Evolutionary conservation across 768 basidiomycete species (phyloP).

Genomic region (Amanita subjunquillea): DNA sequence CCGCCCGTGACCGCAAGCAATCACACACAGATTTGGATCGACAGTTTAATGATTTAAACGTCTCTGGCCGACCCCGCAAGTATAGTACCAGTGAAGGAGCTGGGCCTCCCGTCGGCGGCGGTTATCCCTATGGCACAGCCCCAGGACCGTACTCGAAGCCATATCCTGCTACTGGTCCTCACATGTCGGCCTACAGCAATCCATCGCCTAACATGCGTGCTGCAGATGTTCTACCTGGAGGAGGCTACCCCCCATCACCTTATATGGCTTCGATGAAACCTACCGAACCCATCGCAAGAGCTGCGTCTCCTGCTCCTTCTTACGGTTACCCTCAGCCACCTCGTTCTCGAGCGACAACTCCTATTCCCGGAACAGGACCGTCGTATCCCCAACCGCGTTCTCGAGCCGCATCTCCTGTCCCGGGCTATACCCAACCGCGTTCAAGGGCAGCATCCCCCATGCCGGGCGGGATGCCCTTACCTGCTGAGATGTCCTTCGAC

Average conservation of each 20-base stretch:
- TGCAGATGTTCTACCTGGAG: constrained; percentile 24
- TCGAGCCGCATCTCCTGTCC: constrained; percentile 8
- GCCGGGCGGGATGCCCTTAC: constrained; percentile 23
- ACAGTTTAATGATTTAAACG: constrained; percentile 32
- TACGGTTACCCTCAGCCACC: constrained; percentile 40
- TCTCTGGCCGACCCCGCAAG: constrained; percentile 32
- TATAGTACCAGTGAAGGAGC: constrained; percentile 33
- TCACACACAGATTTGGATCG: constrained; percentile 21
- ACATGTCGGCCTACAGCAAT: constrained; percentile 17
- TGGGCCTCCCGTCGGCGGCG: constrained; percentile 26
- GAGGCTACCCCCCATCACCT: constrained; percentile 22
- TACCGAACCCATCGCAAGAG: constrained; percentile 25
- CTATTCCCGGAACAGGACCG: constrained; percentile 43
- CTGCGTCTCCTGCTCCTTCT: constrained; percentile 41
- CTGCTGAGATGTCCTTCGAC: constrained; percentile 14
- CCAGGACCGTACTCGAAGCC: constrained; percentile 9
- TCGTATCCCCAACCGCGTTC: constrained; percentile 22
- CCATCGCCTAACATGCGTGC: constrained; percentile 42
- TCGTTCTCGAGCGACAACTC: constrained; percentile 39
- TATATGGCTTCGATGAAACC: constrained; percentile 15
- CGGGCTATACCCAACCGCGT: constrained; percentile 8
- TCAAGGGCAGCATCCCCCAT: constrained; percentile 46
- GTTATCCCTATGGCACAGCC: constrained; percentile 9
- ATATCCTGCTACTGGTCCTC: constrained; percentile 22
- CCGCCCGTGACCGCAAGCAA: background rate